These are phyloP conservation scores for Pestalotiopsis sp. DNA, from an alignment of 2,329 filamentous ascomycete genomes.

Conservation along the genomic window DNA sequence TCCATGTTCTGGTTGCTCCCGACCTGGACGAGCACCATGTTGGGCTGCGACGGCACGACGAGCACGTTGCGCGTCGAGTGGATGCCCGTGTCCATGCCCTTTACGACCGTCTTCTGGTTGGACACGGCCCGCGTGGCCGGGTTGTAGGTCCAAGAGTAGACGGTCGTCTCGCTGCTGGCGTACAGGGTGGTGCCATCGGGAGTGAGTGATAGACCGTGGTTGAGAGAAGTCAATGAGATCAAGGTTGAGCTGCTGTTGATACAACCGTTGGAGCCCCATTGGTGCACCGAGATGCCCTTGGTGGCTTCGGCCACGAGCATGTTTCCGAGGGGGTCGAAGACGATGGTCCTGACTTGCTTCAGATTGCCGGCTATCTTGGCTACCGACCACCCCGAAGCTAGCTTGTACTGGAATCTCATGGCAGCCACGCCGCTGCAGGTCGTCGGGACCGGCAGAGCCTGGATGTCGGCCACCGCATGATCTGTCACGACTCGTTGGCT, in stretches of 20 bases:
- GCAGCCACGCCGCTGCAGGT: constrained; percentile 35
- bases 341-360: constrained; percentile 23
- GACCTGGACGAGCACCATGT: constrained; percentile 57
- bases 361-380: constrained; percentile 26
- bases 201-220: constrained; percentile 41
- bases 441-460: constrained; percentile 32
- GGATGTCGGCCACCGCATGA: constrained; percentile 16
- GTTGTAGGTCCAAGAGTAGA: constrained; percentile 62
- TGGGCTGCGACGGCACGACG: constrained; percentile 47
- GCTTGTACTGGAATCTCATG: constrained; percentile 32
- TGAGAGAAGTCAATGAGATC: constrained; percentile 29
- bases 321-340: constrained; percentile 24
- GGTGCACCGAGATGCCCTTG: constrained; percentile 39
- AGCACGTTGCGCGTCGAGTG: constrained; percentile 49
- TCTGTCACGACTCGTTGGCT: constrained; percentile 1
- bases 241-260: constrained; percentile 26
- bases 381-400: constrained; percentile 35
- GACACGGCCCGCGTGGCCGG: constrained; percentile 45
- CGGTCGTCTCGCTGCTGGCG: constrained; percentile 40
- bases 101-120: constrained; percentile 40
- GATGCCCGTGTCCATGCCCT: constrained; percentile 39
- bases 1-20: constrained; percentile 61
- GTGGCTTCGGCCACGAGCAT: constrained; percentile 37
- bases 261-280: constrained; percentile 41
- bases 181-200: constrained; percentile 41